These are phyloP conservation scores for Pichia sp. DNA, from an alignment of 1,139 yeast genomes.

Conservation along the genomic window DNA sequence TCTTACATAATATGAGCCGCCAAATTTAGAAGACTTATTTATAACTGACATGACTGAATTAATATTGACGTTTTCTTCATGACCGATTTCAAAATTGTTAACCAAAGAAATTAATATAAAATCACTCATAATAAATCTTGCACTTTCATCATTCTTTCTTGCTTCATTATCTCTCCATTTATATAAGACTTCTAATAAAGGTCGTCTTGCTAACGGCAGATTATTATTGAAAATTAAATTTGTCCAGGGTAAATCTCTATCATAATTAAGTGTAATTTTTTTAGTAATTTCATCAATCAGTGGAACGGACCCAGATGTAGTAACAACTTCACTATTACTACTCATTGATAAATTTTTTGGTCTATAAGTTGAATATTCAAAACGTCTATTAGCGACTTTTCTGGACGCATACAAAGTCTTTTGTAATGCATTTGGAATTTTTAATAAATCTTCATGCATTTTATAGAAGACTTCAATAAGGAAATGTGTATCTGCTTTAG, in stretches of 20 bases:
- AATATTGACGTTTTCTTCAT: constrained; percentile 45
- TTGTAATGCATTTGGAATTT: constrained; percentile 39
- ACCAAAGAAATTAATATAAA: constrained; percentile 65
- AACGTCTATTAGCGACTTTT: constrained; percentile 72
- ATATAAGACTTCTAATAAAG: constrained; percentile 55
- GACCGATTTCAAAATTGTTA: constrained; percentile 25
- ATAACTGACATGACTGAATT: constrained; percentile 48
- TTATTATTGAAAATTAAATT: constrained; percentile 61
- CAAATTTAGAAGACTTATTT: constrained; percentile 46
- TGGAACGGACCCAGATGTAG: constrained; percentile 27
- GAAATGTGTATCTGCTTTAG: constrained; percentile 94
- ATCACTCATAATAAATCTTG: constrained; percentile 77
- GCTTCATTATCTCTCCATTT: constrained; percentile 83
- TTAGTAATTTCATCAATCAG: constrained; percentile 18
- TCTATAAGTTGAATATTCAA: constrained; percentile 64
- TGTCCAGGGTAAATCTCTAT: constrained; percentile 48
- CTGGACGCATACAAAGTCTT: constrained; percentile 74
- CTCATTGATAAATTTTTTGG: constrained; percentile 35
- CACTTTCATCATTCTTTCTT: constrained; percentile 74
- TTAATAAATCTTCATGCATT: constrained; percentile 52
- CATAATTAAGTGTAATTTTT: constrained; percentile 13
- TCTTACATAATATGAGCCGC: constrained; percentile 43
- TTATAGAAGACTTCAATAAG: constrained; percentile 74
- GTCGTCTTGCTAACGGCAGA: constrained; percentile 49
- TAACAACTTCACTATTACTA: constrained; percentile 23